Evolutionary conservation across 129 eudicot genomes (phyloP).

Genomic region (Logfia minima): DNA sequence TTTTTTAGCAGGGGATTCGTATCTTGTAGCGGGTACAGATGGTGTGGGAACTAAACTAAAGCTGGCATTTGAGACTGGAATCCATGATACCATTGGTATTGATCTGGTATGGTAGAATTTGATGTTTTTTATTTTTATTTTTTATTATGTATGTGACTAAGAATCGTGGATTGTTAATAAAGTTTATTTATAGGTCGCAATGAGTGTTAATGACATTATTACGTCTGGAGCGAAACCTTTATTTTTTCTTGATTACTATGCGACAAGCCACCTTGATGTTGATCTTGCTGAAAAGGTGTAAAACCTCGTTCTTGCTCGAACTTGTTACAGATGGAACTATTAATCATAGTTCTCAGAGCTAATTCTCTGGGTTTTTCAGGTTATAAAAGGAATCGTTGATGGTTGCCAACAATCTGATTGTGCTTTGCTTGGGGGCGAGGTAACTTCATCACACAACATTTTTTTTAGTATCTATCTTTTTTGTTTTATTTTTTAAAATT

Average conservation of each 20-base stretch:
- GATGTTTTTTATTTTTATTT: not conserved
- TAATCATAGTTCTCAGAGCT: not conserved
- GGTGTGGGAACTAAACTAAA: slow-evolving; percentile 98
- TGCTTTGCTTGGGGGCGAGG: slow-evolving; percentile 87
- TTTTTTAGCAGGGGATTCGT: slow-evolving; percentile 71
- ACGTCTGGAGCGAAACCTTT: slow-evolving; percentile 97
- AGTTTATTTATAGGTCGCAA: slow-evolving; percentile 62
- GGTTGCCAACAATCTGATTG: slow-evolving; percentile 89
- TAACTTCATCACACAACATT: slow-evolving; percentile 12
- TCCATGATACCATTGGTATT: slow-evolving; percentile 83
- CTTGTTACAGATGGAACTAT: not conserved
- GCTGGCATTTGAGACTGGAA: slow-evolving; percentile 90
- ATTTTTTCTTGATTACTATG: slow-evolving; percentile 94
- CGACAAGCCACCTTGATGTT: slow-evolving; percentile 92
- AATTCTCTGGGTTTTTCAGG: slow-evolving; percentile 40
- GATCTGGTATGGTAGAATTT: slow-evolving; percentile 75
- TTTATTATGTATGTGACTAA: not conserved
- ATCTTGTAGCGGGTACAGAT: slow-evolving; percentile 98
- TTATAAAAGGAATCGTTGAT: slow-evolving; percentile 79
- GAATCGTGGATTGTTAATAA: not conserved
- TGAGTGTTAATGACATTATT: slow-evolving; percentile 97
- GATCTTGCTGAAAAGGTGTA: slow-evolving; percentile 90
- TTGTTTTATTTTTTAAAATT: no score
- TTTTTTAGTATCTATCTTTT: not conserved
- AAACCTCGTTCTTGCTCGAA: not conserved